A percentile compares a stretch with the other conserved stretches of the same genome.
phyloP scores from a whole-genome alignment of 345 rosid genomes.

The Odontarrhena argentea region DNA sequence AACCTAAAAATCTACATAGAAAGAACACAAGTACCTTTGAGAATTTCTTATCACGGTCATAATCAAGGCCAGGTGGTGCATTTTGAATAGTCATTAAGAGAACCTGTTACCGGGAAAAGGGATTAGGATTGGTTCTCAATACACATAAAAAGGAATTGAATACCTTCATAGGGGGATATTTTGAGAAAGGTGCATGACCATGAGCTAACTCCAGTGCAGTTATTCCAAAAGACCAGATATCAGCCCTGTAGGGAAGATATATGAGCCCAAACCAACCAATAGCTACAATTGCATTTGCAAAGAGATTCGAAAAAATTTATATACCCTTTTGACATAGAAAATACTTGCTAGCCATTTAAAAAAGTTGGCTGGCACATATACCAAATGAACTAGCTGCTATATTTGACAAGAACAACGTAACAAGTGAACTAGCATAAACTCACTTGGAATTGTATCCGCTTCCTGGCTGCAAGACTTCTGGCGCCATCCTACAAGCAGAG shows the following conservation, averaged over 20 bases:
- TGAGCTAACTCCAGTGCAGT: slow-evolving; percentile 96
- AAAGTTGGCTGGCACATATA: neutral
- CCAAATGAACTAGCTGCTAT: neutral
- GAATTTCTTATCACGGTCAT: slow-evolving; percentile 88
- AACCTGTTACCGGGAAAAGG: slow-evolving; percentile 52
- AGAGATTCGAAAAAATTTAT: neutral
- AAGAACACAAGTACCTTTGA: slow-evolving; percentile 65
- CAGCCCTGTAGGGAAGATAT: slow-evolving; percentile 65
- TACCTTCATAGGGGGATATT: slow-evolving; percentile 99
- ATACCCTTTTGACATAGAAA: neutral
- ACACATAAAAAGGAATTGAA: slow-evolving; percentile 20
- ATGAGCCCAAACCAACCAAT: slow-evolving; percentile 39
- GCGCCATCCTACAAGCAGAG: slow-evolving; percentile 87
- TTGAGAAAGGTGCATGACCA: slow-evolving; percentile 98
- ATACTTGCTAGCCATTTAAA: neutral
- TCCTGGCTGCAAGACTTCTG: slow-evolving; percentile 97
- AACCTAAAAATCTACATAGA: slow-evolving; percentile 23
- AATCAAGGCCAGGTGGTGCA: slow-evolving; percentile 97
- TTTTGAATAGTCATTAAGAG: slow-evolving; percentile 97
- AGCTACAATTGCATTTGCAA: slow-evolving; percentile 26
- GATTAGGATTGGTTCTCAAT: slow-evolving; percentile 37
- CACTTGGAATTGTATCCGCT: slow-evolving; percentile 96
- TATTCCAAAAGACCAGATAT: slow-evolving; percentile 99
- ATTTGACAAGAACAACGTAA: neutral
- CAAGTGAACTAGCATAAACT: slow-evolving; percentile 35